Percentiles rank a stretch among this genome's conserved stretches.
Conservation (phyloP, 1,284 basidiomycete species). For the Mycena sp. region DNA sequence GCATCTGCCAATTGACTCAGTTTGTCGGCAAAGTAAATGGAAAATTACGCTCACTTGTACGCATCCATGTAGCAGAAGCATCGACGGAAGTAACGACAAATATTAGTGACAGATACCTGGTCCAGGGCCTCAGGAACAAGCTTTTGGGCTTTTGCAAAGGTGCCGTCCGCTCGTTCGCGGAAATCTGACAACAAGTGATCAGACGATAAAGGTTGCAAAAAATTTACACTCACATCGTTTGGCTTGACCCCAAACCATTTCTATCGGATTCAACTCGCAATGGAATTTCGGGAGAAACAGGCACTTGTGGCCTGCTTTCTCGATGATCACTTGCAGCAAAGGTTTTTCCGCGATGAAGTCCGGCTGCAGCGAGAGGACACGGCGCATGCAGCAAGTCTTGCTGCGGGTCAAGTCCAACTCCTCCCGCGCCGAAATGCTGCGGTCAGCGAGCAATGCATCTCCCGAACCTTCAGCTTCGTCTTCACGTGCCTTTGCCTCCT, state of each 20-base stretch:
- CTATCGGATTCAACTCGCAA: no score
- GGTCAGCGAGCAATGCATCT: background rate
- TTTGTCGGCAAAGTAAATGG: slow-evolving; percentile 20
- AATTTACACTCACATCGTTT: background rate
- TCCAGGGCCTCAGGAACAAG: slow-evolving; percentile 29
- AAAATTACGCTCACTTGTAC: no score
- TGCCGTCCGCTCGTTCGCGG: slow-evolving; percentile 29
- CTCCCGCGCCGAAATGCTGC: background rate
- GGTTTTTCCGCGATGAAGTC: slow-evolving; percentile 36
- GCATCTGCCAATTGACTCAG: background rate
- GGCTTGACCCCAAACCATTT: background rate
- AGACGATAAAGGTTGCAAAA: background rate
- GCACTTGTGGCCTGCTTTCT: background rate
- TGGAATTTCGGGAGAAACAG: no score
- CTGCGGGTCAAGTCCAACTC: slow-evolving; percentile 19
- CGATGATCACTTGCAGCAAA: background rate
- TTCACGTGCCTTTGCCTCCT: slow-evolving; percentile 1
- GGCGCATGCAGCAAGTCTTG: background rate
- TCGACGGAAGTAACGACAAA: slow-evolving; percentile 27
- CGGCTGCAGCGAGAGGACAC: slow-evolving; percentile 32
- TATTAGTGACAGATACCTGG: slow-evolving; percentile 12
- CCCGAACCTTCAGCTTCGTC: background rate
- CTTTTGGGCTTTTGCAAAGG: slow-evolving; percentile 24
- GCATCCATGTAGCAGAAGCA: slow-evolving; percentile 36
- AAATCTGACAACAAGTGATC: slow-evolving; percentile 14